phyloP scores from a whole-genome alignment of 208 protist genomes.

The Leishmania turanica region DNA sequence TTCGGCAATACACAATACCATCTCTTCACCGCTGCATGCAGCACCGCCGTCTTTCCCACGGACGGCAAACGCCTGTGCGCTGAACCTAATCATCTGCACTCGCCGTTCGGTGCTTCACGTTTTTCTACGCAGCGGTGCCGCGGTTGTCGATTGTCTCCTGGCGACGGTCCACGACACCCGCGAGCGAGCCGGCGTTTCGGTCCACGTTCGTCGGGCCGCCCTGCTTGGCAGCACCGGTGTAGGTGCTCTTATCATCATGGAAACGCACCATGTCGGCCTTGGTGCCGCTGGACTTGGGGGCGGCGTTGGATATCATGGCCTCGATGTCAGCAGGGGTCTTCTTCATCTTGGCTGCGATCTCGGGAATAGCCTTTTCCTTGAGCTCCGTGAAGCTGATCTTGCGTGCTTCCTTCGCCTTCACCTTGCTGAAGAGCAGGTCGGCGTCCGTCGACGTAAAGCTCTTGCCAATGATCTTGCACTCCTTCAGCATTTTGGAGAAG shows the following conservation, averaged over 20 bases:
- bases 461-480: constrained; percentile 91
- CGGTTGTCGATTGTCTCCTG: constrained; percentile 69
- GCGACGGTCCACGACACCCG: constrained; percentile 86
- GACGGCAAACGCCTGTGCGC: too few relatives aligned
- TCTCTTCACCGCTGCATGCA: too few relatives aligned
- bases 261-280: constrained; percentile 90
- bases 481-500: constrained; percentile 94
- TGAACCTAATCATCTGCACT: too few relatives aligned
- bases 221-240: constrained; percentile 91
- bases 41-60: too few relatives aligned
- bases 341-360: constrained; percentile 89
- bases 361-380: constrained; percentile 67
- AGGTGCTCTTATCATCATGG: constrained; percentile 90
- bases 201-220: constrained; percentile 92
- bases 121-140: constrained; percentile 48
- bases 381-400: constrained; percentile 85
- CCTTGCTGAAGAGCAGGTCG: constrained; percentile 92
- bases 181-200: constrained; percentile 81
- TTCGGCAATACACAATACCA: too few relatives aligned
- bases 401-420: constrained; percentile 89
- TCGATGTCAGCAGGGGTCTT: constrained; percentile 73
- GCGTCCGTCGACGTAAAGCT: constrained; percentile 87
- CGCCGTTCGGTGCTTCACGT: too few relatives aligned
- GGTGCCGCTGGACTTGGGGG: constrained; percentile 74
- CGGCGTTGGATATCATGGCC: constrained; percentile 42